Evolutionary conservation across 2,329 filamentous ascomycete species (phyloP).

Genomic region (Sclerotinia subarctica): DNA sequence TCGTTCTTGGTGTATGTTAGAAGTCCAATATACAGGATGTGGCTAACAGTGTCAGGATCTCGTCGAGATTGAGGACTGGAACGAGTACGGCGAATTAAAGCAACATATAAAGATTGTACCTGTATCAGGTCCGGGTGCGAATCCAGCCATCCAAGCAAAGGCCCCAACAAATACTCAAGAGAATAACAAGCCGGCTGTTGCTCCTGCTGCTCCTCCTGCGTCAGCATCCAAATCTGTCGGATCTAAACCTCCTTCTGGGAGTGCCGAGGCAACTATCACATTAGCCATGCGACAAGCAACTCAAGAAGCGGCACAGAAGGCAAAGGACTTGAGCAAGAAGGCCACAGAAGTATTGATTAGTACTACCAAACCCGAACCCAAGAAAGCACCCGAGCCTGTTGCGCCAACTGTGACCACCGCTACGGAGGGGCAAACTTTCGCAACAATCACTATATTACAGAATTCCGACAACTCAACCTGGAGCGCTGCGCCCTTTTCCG

Average conservation of each 20-base stretch:
- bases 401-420: conserved; percentile 23
- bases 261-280: conserved; percentile 36
- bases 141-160: conserved; percentile 26
- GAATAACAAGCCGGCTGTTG: conserved; percentile 36
- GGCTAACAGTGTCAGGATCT: conserved; percentile 62
- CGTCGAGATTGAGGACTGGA: conserved; percentile 96
- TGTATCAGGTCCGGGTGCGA: conserved; percentile 25
- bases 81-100: conserved; percentile 94
- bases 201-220: conserved; percentile 30
- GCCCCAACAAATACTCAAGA: conserved; percentile 36
- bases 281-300: conserved; percentile 54
- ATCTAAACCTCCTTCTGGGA: conserved; percentile 24
- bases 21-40: background rate
- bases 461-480: conserved; percentile 36
- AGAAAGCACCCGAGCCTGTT: conserved; percentile 20
- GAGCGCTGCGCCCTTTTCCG: conserved; percentile 24
- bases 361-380: conserved; percentile 28
- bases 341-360: conserved; percentile 24
- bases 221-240: conserved; percentile 23
- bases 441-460: conserved; percentile 30
- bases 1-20: conserved; percentile 74
- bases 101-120: conserved; percentile 54
- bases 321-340: conserved; percentile 55
- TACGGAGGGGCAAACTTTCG: conserved; percentile 20
- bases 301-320: conserved; percentile 63